Evolutionary conservation across 2,329 filamentous ascomycete genomes (phyloP), one percentile per base, ranked within the genome.

Genomic region (Botrytis hyacinthi): DNA sequence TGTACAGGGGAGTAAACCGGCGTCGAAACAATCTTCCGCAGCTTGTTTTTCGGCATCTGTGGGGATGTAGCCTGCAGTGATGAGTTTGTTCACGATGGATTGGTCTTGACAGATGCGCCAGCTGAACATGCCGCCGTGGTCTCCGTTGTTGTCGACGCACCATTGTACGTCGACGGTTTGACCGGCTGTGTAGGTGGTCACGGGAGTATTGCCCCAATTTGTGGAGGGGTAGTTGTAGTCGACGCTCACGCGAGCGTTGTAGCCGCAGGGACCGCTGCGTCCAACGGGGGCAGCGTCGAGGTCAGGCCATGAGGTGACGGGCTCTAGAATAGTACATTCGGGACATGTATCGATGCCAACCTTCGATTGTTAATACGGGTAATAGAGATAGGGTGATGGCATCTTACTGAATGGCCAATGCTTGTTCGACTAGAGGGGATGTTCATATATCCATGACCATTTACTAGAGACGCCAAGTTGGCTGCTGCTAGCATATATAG

Each of bases 111-210:
- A 88, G 75, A 88, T 84, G 16, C 86, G 85, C 78, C 87, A 88
- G 76, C 80, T 83, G 79, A 87, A 88, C 86, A 88, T 88, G 79
- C 86, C 87, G 40, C 86, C 86, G 75, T 88, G 86, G 75, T 88
- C 86, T 0, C 87, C 87, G 76, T 88, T 88, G 79, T 87, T 80
- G 76, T 88, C 87, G 29, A 88, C 83, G 70, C 87, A 88, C 87
- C 87, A 88, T 77, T 87, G 81, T 0, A 88, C 86, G 37, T 86
- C 84, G 37, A 87, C 79, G 0, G 83, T 79, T 16, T 87, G 80
- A 0, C 86, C 86, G 0, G 84, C 80, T 0, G 79, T 79, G 78
- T 87, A 88, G 1, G 83, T 85, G 2, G 78, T 83, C 0, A 87
- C 84, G 0, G 83, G 79, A 16, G 78, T 81, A 12, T 72, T 63